phyloP scores from a whole-genome alignment of 352 stramenopile species.

The Thraustochytrium striatum region DNA sequence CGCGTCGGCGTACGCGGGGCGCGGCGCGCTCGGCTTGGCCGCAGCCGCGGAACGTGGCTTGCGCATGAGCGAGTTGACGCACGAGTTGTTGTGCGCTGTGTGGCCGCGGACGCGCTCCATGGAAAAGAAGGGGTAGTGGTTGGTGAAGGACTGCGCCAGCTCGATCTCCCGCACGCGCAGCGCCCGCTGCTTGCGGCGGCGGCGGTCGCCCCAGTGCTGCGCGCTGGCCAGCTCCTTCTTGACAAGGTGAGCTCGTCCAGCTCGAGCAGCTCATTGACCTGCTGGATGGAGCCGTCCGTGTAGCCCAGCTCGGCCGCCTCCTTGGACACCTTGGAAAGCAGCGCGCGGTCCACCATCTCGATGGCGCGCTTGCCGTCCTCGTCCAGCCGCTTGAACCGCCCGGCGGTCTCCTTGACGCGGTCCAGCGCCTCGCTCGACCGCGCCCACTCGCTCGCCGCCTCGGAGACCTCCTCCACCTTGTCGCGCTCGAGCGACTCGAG shows the following conservation, averaged over 20 bases:
- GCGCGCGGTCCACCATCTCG: slow-evolving; percentile 4
- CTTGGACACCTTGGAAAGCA: not conserved
- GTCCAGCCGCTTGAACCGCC: not conserved
- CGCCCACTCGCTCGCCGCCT: not conserved
- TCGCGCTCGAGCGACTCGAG: not conserved
- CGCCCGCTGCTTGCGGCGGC: not conserved
- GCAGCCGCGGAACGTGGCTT: no score
- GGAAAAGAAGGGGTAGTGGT: slow-evolving; percentile 33
- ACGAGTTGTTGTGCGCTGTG: not conserved
- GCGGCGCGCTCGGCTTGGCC: no score
- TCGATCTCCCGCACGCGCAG: slow-evolving; percentile 37
- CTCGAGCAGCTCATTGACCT: slow-evolving; percentile 1
- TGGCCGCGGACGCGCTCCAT: slow-evolving; percentile 29
- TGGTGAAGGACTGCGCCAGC: slow-evolving; percentile 10
- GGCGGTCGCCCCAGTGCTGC: not conserved
- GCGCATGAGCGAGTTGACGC: no score
- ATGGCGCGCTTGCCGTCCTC: not conserved
- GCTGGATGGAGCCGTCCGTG: not conserved
- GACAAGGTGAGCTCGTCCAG: slow-evolving; percentile 17
- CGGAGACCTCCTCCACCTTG: slow-evolving; percentile 7
- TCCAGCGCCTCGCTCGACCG: slow-evolving; percentile 10
- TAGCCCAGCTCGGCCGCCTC: not conserved
- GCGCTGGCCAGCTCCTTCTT: not conserved
- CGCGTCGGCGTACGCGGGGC: not conserved
- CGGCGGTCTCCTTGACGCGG: slow-evolving; percentile 6